Evolutionary conservation across 2,329 filamentous ascomycete species (phyloP).

Genomic region (Rhynchosporium graminicola): DNA sequence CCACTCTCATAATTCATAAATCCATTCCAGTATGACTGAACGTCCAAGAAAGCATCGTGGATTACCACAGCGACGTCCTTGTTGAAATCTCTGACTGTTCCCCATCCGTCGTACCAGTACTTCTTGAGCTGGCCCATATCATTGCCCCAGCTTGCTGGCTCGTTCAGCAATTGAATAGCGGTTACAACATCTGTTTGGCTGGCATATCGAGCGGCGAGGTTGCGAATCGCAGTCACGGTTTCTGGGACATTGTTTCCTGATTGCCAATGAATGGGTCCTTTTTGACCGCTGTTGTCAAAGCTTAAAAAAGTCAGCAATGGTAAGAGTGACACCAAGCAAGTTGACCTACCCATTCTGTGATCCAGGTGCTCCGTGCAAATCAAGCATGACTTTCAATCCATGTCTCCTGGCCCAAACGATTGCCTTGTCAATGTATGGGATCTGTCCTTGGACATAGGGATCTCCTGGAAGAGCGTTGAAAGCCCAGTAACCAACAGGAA

Average conservation of each 20-base stretch:
- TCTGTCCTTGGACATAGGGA: constrained; percentile 63
- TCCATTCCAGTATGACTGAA: constrained; percentile 59
- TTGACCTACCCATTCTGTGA: constrained; percentile 47
- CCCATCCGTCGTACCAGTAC: constrained; percentile 55
- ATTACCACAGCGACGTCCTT: constrained; percentile 55
- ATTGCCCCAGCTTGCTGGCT: constrained; percentile 42
- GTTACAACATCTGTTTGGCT: constrained; percentile 46
- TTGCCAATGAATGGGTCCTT: constrained; percentile 50
- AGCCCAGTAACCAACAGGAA: constrained; percentile 69
- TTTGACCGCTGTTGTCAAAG: constrained; percentile 64
- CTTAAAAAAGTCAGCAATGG: constrained; percentile 49
- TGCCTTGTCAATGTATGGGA: constrained; percentile 57
- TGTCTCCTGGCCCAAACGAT: constrained; percentile 58
- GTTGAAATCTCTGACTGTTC: constrained; percentile 46
- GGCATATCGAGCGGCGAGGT: constrained; percentile 44
- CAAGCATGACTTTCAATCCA: constrained; percentile 65
- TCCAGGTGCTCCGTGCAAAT: constrained; percentile 65
- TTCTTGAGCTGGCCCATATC: constrained; percentile 41
- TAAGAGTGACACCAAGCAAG: not conserved
- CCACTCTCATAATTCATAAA: constrained; percentile 55
- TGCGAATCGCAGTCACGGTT: constrained; percentile 43
- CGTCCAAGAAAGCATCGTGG: constrained; percentile 57
- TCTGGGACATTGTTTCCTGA: constrained; percentile 45
- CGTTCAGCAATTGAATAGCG: constrained; percentile 48
- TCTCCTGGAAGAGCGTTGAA: constrained; percentile 53